Evolutionary conservation across 1,139 yeast species (phyloP).

Genomic region (Nakaseomyces kungkrabaensis): DNA sequence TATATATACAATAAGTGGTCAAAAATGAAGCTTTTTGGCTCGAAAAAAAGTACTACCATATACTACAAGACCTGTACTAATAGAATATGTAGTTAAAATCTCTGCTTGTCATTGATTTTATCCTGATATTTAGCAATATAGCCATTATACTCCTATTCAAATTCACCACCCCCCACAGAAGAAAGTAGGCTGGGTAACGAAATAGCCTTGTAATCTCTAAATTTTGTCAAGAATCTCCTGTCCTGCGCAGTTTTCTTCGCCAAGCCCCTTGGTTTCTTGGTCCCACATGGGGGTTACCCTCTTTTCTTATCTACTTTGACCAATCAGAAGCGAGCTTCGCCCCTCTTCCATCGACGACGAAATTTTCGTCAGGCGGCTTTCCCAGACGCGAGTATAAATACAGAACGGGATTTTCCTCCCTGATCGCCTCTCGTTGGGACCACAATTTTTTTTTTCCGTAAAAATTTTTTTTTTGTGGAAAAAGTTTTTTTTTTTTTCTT

Average conservation of each 20-base stretch:
- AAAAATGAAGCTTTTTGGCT: background rate
- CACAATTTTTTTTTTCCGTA: slow-evolving; percentile 1
- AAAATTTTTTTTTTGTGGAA: background rate
- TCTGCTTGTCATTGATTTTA: background rate
- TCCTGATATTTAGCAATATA: too few relatives aligned
- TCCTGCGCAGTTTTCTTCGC: background rate
- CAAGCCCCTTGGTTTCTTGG: background rate
- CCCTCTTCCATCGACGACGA: background rate
- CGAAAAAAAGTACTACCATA: background rate
- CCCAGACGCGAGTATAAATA: slow-evolving; percentile 3
- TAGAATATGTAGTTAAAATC: background rate
- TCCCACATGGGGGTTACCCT: background rate
- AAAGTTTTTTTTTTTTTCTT: background rate
- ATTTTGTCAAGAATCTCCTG: too few relatives aligned
- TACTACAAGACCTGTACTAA: slow-evolving; percentile 1
- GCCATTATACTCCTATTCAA: too few relatives aligned
- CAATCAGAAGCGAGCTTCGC: slow-evolving; percentile 7
- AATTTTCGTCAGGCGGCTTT: background rate
- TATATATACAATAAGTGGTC: background rate
- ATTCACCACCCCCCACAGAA: background rate
- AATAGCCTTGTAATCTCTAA: too few relatives aligned
- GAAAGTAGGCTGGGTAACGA: background rate
- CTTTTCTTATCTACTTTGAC: background rate
- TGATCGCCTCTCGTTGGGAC: slow-evolving; percentile 1
- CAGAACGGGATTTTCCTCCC: slow-evolving; percentile 5